Conservation (phyloP, 768 basidiomycete species). For the Amanita inopinata region DNA sequence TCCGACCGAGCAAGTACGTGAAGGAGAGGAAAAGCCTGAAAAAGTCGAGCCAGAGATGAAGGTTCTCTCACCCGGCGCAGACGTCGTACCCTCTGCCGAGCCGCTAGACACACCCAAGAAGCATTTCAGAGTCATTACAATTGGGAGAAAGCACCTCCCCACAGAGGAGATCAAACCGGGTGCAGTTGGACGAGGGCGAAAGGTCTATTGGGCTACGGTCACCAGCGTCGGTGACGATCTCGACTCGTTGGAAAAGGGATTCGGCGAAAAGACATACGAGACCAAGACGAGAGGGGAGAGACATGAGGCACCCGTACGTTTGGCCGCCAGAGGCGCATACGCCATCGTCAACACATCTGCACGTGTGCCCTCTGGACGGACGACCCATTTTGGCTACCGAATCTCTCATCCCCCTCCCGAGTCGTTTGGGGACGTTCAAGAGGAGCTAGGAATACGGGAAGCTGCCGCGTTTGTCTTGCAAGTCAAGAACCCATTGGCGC, state of each 20-base stretch:
- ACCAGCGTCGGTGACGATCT: constrained; percentile 43
- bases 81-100: constrained; percentile 37
- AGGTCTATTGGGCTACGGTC: constrained; percentile 44
- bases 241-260: constrained; percentile 31
- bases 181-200: constrained; percentile 26
- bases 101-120: constrained; percentile 25
- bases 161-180: constrained; percentile 22
- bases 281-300: constrained; percentile 56
- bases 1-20: constrained; percentile 3
- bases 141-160: constrained; percentile 53
- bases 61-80: constrained; percentile 32
- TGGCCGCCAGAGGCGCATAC: constrained; percentile 51
- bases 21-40: constrained; percentile 8
- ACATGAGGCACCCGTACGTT: constrained; percentile 40
- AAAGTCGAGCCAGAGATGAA: constrained; percentile 25
- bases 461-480: constrained; percentile 49
- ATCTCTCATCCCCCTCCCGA: constrained; percentile 41
- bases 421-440: constrained; percentile 43
- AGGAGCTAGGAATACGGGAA: constrained; percentile 40
- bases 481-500: constrained; percentile 50
- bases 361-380: constrained; percentile 31
- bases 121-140: constrained; percentile 37
- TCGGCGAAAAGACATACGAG: constrained; percentile 44
- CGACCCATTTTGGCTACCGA: constrained; percentile 49
- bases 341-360: constrained; percentile 44